Conservation (phyloP, 2,329 filamentous ascomycete genomes). For the Thielaviopsis populi region DNA sequence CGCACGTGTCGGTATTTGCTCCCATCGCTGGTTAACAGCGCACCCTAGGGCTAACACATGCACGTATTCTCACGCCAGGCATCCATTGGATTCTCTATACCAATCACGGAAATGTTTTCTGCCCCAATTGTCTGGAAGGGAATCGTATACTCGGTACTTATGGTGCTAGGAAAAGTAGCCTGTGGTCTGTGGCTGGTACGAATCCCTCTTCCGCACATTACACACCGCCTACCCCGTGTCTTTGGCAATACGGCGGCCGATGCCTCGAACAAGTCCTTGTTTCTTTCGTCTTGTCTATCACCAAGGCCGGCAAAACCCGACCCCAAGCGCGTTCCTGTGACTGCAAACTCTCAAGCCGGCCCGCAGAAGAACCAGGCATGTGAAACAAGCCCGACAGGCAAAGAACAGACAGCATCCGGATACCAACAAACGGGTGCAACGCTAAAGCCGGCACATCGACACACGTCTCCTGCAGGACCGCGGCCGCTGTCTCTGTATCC, state of each 20-base stretch:
- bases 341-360: background rate
- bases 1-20: background rate
- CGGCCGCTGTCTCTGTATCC: constrained; percentile 49
- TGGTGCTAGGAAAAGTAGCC: constrained; percentile 46
- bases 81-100: constrained; percentile 31
- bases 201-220: constrained; percentile 6
- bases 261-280: background rate
- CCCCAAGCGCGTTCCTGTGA: background rate
- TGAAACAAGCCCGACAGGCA: background rate
- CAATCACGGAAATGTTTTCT: constrained; percentile 53
- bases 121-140: constrained; percentile 55
- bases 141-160: constrained; percentile 54
- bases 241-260: background rate
- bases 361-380: background rate
- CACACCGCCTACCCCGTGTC: background rate
- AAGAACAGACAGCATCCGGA: background rate
- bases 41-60: background rate
- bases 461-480: background rate
- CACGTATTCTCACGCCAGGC: background rate
- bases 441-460: background rate
- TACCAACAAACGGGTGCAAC: background rate
- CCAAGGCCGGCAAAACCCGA: background rate
- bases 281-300: background rate
- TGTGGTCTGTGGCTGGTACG: constrained; percentile 45
- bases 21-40: background rate